Base-by-base conservation (phyloP, 208 protist genomes). In the Leishmania gerbilli region DNA sequence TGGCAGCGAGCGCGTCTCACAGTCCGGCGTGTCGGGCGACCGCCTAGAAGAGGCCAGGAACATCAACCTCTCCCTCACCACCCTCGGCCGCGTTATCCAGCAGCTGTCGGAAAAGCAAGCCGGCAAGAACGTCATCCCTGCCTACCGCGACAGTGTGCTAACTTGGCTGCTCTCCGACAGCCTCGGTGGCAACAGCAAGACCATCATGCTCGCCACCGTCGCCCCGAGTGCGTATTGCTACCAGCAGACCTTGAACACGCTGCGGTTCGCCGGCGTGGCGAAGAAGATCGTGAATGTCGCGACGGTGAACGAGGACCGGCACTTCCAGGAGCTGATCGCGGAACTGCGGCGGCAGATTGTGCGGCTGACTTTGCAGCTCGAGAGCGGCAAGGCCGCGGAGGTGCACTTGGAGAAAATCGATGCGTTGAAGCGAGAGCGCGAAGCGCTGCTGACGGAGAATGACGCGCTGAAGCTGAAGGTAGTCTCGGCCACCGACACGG, bases 51-150 rank as follows among this genome's bases (percentile, higher is more conserved):
- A 99, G 85, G 98, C 98, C 27, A 92, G 87, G 34, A 96, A 99
- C 82, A 99, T 99, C 74, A 99, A 99, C 88, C 95, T 99, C 31
- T 99, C 95, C 19, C 92, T 99, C 19, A 94, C 98, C 47, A 98
- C 89, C 47, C 88, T 99, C 3, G 96, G 95, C 31, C 89, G 96
- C 56, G 95, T 98, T 8, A 97, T 99, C 19, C 84, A 93, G 64
- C 88, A 96, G 83, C 83, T 99, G 19, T 90, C 93, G 27, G 92
- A 98, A 72, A 91, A 92, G 69, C 90, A 95, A 79, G 78, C 86
- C 3, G 90, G 89, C 47, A 88, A 91, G 71, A 71, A 90, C 81
- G 85, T 93, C 47, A 88, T 95, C 34, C 92, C 94, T 0, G 86
- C 91, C n/a, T 98, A 97, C 88, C 91, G 95, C 15, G 93, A 98